A percentile compares a stretch with the other conserved stretches of the same genome.
Conservation (phyloP, 306 rosid species). For the Begonia loranthoides region DNA sequence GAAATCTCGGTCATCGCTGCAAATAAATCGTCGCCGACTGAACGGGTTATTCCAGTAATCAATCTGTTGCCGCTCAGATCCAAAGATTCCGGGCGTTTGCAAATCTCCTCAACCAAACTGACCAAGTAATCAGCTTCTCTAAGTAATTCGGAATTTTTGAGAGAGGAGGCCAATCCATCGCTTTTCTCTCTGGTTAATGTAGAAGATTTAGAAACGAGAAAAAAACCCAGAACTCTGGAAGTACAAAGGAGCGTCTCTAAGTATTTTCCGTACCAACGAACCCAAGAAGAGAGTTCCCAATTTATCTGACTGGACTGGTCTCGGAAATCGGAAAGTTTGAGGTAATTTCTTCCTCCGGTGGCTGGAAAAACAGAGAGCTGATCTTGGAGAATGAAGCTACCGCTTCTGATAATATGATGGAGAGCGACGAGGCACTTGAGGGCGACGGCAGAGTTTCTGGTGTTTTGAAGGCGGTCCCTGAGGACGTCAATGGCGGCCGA, state of each 20-base stretch:
- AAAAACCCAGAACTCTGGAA: slow-evolving; percentile 40
- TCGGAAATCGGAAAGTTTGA: slow-evolving; percentile 76
- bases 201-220: slow-evolving; percentile 19
- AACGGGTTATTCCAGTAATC: slow-evolving; percentile 28
- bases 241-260: slow-evolving; percentile 35
- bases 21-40: slow-evolving; percentile 35
- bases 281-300: slow-evolving; percentile 79
- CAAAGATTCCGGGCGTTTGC: slow-evolving; percentile 27
- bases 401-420: slow-evolving; percentile 47
- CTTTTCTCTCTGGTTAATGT: slow-evolving; percentile 8
- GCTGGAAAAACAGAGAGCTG: slow-evolving; percentile 70
- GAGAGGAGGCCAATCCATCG: slow-evolving; percentile 31
- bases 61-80: slow-evolving; percentile 17
- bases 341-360: slow-evolving; percentile 78
- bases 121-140: slow-evolving; percentile 41
- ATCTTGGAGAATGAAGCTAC: slow-evolving; percentile 75
- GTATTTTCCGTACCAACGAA: slow-evolving; percentile 69
- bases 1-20: slow-evolving; percentile 19
- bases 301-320: slow-evolving; percentile 25
- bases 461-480: slow-evolving; percentile 71
- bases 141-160: slow-evolving; percentile 28
- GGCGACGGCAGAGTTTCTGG: slow-evolving; percentile 68
- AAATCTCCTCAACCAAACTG: slow-evolving; percentile 25
- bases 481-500: slow-evolving; percentile 45
- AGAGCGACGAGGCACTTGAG: slow-evolving; percentile 76